phyloP scores from a whole-genome alignment of 495 filamentous ascomycete genomes.

The Sphaerosporella brunnea region DNA sequence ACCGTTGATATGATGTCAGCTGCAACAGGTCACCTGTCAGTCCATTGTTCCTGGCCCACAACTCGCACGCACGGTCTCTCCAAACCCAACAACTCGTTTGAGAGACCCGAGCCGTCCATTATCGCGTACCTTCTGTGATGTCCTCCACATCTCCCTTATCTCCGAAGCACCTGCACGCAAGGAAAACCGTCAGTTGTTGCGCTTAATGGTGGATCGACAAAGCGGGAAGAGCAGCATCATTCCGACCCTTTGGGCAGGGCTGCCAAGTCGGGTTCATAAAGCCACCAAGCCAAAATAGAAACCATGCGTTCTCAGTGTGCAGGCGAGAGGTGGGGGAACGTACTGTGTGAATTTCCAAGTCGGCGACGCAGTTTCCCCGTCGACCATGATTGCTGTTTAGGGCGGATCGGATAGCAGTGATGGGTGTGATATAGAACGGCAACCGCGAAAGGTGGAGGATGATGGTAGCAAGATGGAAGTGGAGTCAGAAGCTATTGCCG shows the following conservation, averaged over 20 bases:
- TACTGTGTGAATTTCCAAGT: constrained; percentile 99
- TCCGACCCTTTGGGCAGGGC: not conserved
- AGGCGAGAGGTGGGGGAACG: constrained; percentile 31
- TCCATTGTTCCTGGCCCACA: not conserved
- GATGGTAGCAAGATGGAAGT: too few species aligned
- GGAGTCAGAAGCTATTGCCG: too few species aligned
- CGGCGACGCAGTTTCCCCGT: constrained; percentile 78
- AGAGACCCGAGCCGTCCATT: not conserved
- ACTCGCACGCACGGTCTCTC: not conserved
- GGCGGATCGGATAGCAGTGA: too few species aligned
- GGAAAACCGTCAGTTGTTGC: too few species aligned
- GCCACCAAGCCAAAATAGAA: constrained; percentile 8
- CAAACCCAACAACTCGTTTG: constrained; percentile 1
- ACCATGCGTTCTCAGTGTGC: constrained; percentile 14
- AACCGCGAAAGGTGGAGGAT: not conserved
- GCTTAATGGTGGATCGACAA: too few species aligned
- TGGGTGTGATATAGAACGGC: not conserved
- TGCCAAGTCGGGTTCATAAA: not conserved
- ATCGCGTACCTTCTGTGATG: constrained; percentile 79
- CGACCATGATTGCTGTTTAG: constrained; percentile 56
- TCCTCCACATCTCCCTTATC: constrained; percentile 99
- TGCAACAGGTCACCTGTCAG: constrained; percentile 26
- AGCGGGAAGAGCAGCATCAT: not conserved
- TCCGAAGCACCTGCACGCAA: constrained; percentile 78
- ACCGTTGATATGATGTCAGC: constrained; percentile 99